Evolutionary conservation across 805 yeast species (phyloP).

Genomic region (Pichia nanzhaoensis): DNA sequence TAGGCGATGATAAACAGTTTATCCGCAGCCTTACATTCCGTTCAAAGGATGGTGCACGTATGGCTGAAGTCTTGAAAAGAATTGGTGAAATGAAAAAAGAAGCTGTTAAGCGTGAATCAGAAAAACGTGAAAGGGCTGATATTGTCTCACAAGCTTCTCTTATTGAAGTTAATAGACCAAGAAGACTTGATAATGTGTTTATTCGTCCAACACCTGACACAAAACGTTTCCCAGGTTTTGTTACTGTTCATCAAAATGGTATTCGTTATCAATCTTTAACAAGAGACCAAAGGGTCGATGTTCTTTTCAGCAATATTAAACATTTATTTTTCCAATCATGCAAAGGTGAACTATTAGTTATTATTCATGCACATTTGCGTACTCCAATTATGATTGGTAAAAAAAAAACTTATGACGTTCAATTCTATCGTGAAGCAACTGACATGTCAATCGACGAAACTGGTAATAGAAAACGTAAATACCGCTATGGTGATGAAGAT

Average conservation of each 20-base stretch:
- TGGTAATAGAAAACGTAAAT: conserved; percentile 82
- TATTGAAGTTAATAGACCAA: conserved; percentile 78
- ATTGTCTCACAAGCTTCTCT: conserved; percentile 88
- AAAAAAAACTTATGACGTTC: conserved; percentile 90
- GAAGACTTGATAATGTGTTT: conserved; percentile 79
- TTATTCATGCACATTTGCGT: conserved; percentile 88
- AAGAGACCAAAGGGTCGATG: conserved; percentile 83
- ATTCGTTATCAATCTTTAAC: conserved; percentile 84
- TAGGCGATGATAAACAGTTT: conserved; percentile 77
- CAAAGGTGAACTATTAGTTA: conserved; percentile 86
- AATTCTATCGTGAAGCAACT: conserved; percentile 93
- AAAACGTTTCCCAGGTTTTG: conserved; percentile 86
- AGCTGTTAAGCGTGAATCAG: conserved; percentile 83
- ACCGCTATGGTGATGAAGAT: conserved; percentile 94
- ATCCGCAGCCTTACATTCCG: conserved; percentile 81
- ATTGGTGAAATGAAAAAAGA: conserved; percentile 90
- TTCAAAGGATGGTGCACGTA: conserved; percentile 84
- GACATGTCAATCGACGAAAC: conserved; percentile 97
- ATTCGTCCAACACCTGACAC: conserved; percentile 96
- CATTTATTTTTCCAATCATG: conserved; percentile 95
- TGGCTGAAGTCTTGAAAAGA: conserved; percentile 82
- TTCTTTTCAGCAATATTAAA: conserved; percentile 83
- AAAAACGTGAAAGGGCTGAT: conserved; percentile 86
- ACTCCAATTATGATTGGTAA: conserved; percentile 94
- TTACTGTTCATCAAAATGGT: conserved; percentile 94